Evolutionary conservation across 768 basidiomycete species (phyloP), one percentile per base, ranked within the genome.

Genomic region (Suillus placidus): DNA sequence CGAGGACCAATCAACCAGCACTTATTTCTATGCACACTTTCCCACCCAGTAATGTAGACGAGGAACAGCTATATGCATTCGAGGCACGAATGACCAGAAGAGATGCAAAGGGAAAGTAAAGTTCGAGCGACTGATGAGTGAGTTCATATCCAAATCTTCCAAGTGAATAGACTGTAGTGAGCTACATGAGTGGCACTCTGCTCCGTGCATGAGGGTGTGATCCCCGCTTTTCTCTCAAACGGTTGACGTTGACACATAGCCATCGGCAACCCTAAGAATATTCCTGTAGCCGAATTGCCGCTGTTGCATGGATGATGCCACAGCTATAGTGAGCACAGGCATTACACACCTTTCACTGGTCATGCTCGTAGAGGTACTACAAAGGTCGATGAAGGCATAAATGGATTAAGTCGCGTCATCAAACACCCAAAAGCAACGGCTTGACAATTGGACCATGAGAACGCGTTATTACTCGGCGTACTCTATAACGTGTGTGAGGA

Each of bases 201-300:
- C 26, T 26, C 26, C 37, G n/a, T 35, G 34, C 12, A 37, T 37
- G 35, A 9, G n/a, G 43, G 6, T 16, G 35, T 13, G n/a, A 57
- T 56, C n/a, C 20, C 37, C 37, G 56, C 51, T 16, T 16, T 26
- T 16, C n/a, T 37, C 14, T 14, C 37, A 8, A 16, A 58, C 37
- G 23, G 56, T 38, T 26, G n/a, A 23, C 56, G 56, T 38, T 26
- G n/a, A 23, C 56, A 8, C 55, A 57, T 57, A 23, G 55, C 35
- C 55, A 23, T 57, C 55, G 23, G 55, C 35, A 38, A 14, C 16
- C 23, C 56, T 38, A 38, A 38, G 56, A 58, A 58, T 58, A 58
- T 38, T 23, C 14, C 16, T n/a, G 8, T 8, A 26, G 23, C 37
- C 56, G 37, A 16, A 38, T 38, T 10, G 56, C 37, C 8, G 56